Evolutionary conservation across 1,284 basidiomycete genomes (phyloP).

Genomic region (Cryptococcus sp.): DNA sequence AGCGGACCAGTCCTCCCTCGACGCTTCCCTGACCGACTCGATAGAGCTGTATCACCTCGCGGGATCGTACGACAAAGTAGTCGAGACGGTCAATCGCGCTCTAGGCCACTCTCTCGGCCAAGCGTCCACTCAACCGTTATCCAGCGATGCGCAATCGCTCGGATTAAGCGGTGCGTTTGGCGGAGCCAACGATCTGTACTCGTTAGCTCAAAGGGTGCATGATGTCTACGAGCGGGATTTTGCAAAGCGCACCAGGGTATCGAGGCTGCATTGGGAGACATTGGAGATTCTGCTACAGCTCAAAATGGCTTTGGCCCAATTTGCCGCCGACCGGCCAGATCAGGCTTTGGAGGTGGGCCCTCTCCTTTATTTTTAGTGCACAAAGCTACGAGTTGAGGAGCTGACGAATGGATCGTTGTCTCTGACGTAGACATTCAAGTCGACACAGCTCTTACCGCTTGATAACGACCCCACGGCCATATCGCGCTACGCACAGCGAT

Average conservation of each 20-base stretch:
- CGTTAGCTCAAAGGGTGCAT: slow-evolving; percentile 78
- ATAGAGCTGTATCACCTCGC: slow-evolving; percentile 96
- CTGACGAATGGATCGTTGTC: not conserved
- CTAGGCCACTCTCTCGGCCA: slow-evolving; percentile 80
- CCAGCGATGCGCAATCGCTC: slow-evolving; percentile 15
- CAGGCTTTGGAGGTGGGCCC: slow-evolving; percentile 72
- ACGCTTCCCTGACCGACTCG: slow-evolving; percentile 76
- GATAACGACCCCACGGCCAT: slow-evolving; percentile 83
- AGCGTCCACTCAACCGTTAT: slow-evolving; percentile 48
- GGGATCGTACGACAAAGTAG: slow-evolving; percentile 84
- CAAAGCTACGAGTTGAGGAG: not conserved
- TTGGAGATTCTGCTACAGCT: slow-evolving; percentile 70
- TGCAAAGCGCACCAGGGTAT: slow-evolving; percentile 70
- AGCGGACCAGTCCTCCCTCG: slow-evolving; percentile 70
- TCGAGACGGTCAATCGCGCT: slow-evolving; percentile 82
- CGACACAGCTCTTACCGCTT: slow-evolving; percentile 85
- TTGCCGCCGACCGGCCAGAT: slow-evolving; percentile 71
- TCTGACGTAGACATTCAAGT: slow-evolving; percentile 71
- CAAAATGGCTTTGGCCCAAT: slow-evolving; percentile 77
- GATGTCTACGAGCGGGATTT: slow-evolving; percentile 83
- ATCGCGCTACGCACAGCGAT: slow-evolving; percentile 84
- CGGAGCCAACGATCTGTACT: slow-evolving; percentile 62
- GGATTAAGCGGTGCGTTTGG: slow-evolving; percentile 45
- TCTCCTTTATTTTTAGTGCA: no score
- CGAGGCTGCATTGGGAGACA: slow-evolving; percentile 70